A percentile compares a stretch with the other conserved stretches of the same genome.
Conservation (phyloP, 1,284 basidiomycete species). For the Hemileia vastatrix region DNA sequence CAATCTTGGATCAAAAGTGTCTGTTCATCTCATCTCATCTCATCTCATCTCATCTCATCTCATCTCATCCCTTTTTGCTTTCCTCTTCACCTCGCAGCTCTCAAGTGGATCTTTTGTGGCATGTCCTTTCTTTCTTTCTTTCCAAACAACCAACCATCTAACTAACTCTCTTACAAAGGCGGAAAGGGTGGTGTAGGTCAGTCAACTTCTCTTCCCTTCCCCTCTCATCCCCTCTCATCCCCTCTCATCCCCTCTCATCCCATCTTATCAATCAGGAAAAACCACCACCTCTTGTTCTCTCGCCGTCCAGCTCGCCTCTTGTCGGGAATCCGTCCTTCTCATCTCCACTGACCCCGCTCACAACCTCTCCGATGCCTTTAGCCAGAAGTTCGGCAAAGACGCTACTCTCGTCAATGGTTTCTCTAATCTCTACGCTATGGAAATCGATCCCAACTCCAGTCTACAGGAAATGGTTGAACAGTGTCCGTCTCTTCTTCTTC, state of each 20-base stretch:
- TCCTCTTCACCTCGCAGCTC: slow-evolving; percentile 2
- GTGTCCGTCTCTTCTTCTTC: slow-evolving; percentile 52
- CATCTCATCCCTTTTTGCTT: background rate
- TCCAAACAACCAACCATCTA: background rate
- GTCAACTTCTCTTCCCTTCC: background rate
- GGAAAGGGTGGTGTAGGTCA: slow-evolving; percentile 33
- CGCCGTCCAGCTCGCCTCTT: slow-evolving; percentile 80
- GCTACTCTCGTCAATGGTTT: slow-evolving; percentile 99
- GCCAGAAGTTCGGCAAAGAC: slow-evolving; percentile 98
- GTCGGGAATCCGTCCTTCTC: slow-evolving; percentile 79
- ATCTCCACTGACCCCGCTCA: slow-evolving; percentile 98
- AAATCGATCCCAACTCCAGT: slow-evolving; percentile 93
- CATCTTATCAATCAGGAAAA: slow-evolving; percentile 56
- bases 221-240: background rate
- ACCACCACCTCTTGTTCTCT: slow-evolving; percentile 91
- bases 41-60: too few relatives aligned
- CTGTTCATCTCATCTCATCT: background rate
- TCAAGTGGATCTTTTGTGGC: slow-evolving; percentile 41
- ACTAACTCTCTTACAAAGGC: too few relatives aligned
- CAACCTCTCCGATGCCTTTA: slow-evolving; percentile 96
- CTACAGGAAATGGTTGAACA: slow-evolving; percentile 99
- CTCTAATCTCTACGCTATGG: slow-evolving; percentile 94
- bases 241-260: background rate
- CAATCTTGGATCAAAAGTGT: slow-evolving; percentile 21
- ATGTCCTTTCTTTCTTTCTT: background rate